These are phyloP conservation scores for Candida sojae DNA, from an alignment of 1,139 yeast genomes.

Conservation along the genomic window DNA sequence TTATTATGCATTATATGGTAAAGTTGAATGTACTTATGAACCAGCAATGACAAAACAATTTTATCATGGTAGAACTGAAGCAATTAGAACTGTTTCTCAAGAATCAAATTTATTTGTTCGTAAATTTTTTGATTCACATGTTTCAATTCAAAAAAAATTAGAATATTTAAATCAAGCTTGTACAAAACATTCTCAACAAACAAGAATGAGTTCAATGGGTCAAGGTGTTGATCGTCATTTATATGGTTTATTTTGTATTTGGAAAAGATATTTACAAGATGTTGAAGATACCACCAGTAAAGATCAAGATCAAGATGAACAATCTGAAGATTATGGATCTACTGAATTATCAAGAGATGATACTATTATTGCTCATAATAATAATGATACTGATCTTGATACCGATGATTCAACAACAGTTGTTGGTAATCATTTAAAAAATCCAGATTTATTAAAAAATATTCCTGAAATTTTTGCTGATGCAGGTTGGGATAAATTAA, in stretches of 20 bases:
- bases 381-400: constrained; percentile 7
- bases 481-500: constrained; percentile 62
- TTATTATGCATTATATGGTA: constrained; percentile 88
- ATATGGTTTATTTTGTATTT: constrained; percentile 83
- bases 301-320: constrained; percentile 7
- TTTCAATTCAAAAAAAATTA: constrained; percentile 62
- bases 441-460: constrained; percentile 19
- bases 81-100: constrained; percentile 78
- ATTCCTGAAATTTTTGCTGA: constrained; percentile 66
- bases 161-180: constrained; percentile 69
- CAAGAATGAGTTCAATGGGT: constrained; percentile 71
- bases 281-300: constrained; percentile 20
- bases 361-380: constrained; percentile 5
- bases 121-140: constrained; percentile 73
- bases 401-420: constrained; percentile 25
- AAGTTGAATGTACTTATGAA: constrained; percentile 91
- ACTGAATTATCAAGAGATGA: constrained; percentile 8
- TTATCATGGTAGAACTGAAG: constrained; percentile 91
- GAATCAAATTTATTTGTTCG: constrained; percentile 84
- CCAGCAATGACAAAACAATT: constrained; percentile 94
- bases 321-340: neutral
- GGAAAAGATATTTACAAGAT: constrained; percentile 70
- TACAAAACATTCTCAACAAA: constrained; percentile 63
- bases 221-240: constrained; percentile 89
- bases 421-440: constrained; percentile 2